A percentile compares a stretch with the other conserved stretches of the same genome.
These are phyloP conservation scores for Exophiala sp. DNA, from an alignment of 2,329 filamentous ascomycete species.

Conservation along the genomic window DNA sequence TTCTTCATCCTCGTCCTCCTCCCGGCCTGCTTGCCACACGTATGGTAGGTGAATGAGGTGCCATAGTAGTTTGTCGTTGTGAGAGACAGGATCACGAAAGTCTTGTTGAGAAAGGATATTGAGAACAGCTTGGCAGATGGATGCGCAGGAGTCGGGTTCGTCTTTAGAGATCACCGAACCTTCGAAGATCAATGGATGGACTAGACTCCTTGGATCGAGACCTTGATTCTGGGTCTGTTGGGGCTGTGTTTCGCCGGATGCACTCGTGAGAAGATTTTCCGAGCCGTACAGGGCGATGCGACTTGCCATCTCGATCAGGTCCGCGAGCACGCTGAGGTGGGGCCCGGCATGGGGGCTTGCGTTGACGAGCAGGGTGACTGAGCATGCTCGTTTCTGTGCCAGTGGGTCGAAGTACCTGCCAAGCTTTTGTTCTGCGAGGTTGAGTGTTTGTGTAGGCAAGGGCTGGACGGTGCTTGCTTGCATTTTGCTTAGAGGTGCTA, in stretches of 20 bases:
- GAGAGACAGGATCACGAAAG: conserved; percentile 3
- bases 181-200: conserved; percentile 11
- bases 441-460: conserved; percentile 7
- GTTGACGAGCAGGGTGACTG: conserved; percentile 16
- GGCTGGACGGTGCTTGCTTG: neutral
- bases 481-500: neutral
- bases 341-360: conserved; percentile 1
- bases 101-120: conserved; percentile 19
- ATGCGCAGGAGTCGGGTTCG: conserved; percentile 10
- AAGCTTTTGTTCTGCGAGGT: conserved; percentile 23
- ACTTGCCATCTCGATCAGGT: conserved; percentile 26
- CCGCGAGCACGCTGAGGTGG: conserved; percentile 15
- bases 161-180: conserved; percentile 9
- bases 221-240: no score
- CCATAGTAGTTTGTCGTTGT: conserved; percentile 11
- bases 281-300: conserved; percentile 18
- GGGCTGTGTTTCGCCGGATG: neutral
- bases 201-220: no score
- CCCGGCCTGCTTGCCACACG: no score
- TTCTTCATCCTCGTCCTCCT: conserved; percentile 8
- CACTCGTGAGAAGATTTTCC: conserved; percentile 7
- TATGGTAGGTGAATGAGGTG: no score
- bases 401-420: conserved; percentile 9
- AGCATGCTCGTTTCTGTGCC: conserved; percentile 4
- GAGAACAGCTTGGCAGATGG: conserved; percentile 19